Percentiles rank a stretch among this genome's conserved stretches.
phyloP scores from a whole-genome alignment of 306 rosid genomes.

The Vigna radiata region DNA sequence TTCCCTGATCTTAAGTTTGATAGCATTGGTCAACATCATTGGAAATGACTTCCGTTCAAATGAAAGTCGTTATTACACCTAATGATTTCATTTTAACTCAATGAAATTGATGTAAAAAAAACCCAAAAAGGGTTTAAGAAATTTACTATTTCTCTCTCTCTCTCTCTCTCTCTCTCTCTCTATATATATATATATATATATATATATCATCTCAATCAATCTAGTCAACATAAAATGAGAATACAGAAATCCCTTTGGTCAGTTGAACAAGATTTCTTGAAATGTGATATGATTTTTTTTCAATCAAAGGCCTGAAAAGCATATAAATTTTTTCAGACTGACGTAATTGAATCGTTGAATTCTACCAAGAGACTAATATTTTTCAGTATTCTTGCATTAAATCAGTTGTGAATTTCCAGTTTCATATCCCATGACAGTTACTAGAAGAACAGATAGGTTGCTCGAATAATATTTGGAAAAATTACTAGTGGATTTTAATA shows the following conservation, averaged over 20 bases:
- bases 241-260: not conserved
- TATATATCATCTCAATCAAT: not conserved
- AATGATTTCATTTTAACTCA: too few species aligned
- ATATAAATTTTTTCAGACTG: not conserved
- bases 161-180: not conserved
- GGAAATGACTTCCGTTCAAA: too few species aligned
- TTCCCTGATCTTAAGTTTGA: too few species aligned
- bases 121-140: not conserved
- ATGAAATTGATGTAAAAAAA: too few species aligned
- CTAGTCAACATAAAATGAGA: slow-evolving; percentile 3
- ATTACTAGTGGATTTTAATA: slow-evolving; percentile 28
- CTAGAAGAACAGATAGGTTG: not conserved
- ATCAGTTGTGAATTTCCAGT: not conserved
- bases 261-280: slow-evolving; percentile 7
- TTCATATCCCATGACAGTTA: not conserved
- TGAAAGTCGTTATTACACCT: too few species aligned
- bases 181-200: not conserved
- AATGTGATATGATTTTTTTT: not conserved
- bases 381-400: slow-evolving; percentile 22
- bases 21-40: too few species aligned
- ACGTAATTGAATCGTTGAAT: slow-evolving; percentile 5
- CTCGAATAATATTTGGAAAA: not conserved
- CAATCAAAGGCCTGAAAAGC: slow-evolving; percentile 2
- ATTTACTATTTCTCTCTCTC: too few species aligned
- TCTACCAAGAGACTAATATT: not conserved